phyloP scores from a whole-genome alignment of 2,329 filamentous ascomycete genomes.

The Penicillium rolfsii region DNA sequence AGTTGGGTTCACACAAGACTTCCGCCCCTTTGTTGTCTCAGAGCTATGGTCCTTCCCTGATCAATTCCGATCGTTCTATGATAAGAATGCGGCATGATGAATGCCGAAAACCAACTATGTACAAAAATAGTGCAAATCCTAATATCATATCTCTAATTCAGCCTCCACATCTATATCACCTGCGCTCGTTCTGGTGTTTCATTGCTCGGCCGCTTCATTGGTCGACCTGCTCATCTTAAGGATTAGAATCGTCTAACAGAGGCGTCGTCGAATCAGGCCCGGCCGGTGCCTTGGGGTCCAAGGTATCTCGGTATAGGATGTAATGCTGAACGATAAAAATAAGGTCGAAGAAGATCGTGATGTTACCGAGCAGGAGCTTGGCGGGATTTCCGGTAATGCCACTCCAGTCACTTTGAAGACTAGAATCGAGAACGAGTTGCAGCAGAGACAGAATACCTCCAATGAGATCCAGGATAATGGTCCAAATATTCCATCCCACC shows the following conservation, averaged over 20 bases:
- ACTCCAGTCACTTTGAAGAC: conserved; percentile 82
- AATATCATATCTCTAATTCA: conserved; percentile 22
- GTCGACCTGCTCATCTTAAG: conserved; percentile 1
- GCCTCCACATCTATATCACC: conserved; percentile 5
- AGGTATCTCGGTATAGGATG: conserved; percentile 64
- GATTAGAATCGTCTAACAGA: conserved; percentile 30
- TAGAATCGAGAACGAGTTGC: conserved; percentile 84
- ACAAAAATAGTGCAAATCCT: conserved; percentile 22
- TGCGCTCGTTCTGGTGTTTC: neutral
- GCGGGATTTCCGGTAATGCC: conserved; percentile 89
- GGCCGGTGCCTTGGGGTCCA: conserved; percentile 23
- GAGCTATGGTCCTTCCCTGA: neutral
- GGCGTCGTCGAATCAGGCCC: conserved; percentile 33
- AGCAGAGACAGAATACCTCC: conserved; percentile 80
- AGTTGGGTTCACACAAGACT: conserved; percentile 2
- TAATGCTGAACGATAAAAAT: conserved; percentile 91
- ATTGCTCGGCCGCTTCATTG: neutral
- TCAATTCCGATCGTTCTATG: neutral
- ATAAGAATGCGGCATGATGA: neutral
- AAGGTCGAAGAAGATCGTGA: conserved; percentile 82
- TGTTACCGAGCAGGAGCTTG: conserved; percentile 83
- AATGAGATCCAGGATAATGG: conserved; percentile 80
- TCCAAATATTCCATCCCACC: conserved; percentile 80
- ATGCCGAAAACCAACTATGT: neutral
- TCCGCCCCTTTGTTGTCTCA: conserved; percentile 22